phyloP scores from a whole-genome alignment of 2,329 filamentous ascomycete genomes.

The Akanthomyces dipterigenus region DNA sequence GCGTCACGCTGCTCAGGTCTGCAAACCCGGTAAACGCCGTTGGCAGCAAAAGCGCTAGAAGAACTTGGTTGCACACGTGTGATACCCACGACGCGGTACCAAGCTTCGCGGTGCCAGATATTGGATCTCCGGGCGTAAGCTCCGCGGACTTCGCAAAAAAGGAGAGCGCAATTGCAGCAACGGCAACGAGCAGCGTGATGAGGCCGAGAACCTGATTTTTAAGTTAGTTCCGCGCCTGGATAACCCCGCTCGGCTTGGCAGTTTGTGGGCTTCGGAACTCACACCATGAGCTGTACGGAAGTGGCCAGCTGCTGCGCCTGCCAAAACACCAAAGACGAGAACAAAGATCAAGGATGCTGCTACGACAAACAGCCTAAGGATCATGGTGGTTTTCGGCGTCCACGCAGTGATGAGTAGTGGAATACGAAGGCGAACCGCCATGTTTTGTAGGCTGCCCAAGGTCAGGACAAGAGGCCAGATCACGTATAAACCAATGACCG shows the following conservation, averaged over 20 bases:
- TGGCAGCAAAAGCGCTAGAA: constrained; percentile 19
- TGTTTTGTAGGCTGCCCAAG: constrained; percentile 20
- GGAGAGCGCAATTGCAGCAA: constrained; percentile 20
- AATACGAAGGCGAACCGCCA: constrained; percentile 19
- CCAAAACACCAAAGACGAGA: constrained; percentile 22
- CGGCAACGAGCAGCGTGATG: constrained; percentile 20
- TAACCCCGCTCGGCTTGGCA: accelerated
- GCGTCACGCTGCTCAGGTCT: constrained; percentile 21
- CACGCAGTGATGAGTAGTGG: constrained; percentile 18
- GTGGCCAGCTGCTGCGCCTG: constrained; percentile 18
- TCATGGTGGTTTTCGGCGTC: constrained; percentile 18
- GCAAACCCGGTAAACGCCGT: constrained; percentile 23
- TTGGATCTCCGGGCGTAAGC: neutral
- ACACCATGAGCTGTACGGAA: constrained; percentile 25
- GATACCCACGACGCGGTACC: constrained; percentile 8
- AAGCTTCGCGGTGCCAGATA: neutral
- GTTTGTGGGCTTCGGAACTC: constrained; percentile 11
- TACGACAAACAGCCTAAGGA: constrained; percentile 22
- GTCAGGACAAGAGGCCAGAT: constrained; percentile 23
- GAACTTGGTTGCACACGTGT: constrained; percentile 20
- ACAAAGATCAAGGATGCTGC: constrained; percentile 20
- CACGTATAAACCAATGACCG: constrained; percentile 20
- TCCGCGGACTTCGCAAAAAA: constrained; percentile 17
- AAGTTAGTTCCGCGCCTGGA: neutral
- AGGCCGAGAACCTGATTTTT: constrained; percentile 22